Evolutionary conservation across 345 rosid species (phyloP).

Genomic region (Gossypium raimondii): DNA sequence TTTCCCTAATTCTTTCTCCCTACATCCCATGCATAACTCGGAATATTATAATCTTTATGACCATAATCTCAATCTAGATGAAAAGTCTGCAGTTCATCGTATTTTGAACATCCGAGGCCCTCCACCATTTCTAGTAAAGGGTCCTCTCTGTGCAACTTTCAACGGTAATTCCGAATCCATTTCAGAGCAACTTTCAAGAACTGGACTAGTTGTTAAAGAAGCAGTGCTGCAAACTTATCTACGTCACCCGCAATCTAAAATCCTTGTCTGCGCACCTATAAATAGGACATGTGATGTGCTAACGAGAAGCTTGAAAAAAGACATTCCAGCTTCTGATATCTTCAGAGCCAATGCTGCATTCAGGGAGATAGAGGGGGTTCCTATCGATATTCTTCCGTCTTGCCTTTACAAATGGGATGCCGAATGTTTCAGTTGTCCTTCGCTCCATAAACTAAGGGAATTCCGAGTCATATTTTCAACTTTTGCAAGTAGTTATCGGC

Average conservation of each 20-base stretch:
- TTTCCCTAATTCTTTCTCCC: conserved; percentile 25
- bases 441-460: conserved; percentile 14
- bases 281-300: conserved; percentile 35
- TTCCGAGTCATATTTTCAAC: conserved; percentile 32
- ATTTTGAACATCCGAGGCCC: conserved; percentile 24
- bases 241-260: conserved; percentile 2
- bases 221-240: conserved; percentile 25
- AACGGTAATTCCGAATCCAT: not conserved
- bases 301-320: conserved; percentile 26
- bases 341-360: conserved; percentile 45
- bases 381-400: conserved; percentile 28
- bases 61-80: conserved; percentile 10
- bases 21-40: not conserved
- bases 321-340: conserved; percentile 20
- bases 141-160: conserved; percentile 21
- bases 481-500: conserved; percentile 28
- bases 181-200: conserved; percentile 17
- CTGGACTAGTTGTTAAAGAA: conserved; percentile 25
- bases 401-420: conserved; percentile 19
- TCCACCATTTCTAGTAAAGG: conserved; percentile 31
- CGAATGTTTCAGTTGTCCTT: conserved; percentile 27
- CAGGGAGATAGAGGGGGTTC: conserved; percentile 29
- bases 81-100: conserved; percentile 16
- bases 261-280: conserved; percentile 33
- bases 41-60: not conserved